Evolutionary conservation across 2,329 filamentous ascomycete genomes (phyloP).

Genomic region (Cladosporium velox): DNA sequence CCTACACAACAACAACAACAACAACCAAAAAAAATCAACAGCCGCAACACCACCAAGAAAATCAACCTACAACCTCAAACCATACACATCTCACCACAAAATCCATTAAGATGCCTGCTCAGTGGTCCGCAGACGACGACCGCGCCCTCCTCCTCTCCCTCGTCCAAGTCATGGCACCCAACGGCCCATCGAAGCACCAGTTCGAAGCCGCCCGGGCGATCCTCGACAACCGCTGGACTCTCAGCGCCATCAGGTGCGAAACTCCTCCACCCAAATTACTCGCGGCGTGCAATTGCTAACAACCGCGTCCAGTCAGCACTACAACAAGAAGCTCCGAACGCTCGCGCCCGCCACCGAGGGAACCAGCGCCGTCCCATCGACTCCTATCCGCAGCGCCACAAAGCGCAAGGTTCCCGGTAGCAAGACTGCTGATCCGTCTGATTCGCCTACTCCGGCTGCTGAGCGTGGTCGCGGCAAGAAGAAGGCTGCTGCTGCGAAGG

Average conservation of each 20-base stretch:
- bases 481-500: background rate
- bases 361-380: background rate
- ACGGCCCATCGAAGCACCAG: slow-evolving; percentile 14
- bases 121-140: slow-evolving; percentile 9
- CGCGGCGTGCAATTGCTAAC: background rate
- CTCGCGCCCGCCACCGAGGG: slow-evolving; percentile 4
- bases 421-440: background rate
- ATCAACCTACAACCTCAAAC: background rate
- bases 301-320: slow-evolving; percentile 8
- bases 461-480: slow-evolving; percentile 1
- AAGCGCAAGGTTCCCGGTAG: slow-evolving; percentile 5
- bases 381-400: background rate
- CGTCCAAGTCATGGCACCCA: slow-evolving; percentile 16
- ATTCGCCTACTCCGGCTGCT: background rate
- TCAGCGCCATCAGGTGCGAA: slow-evolving; percentile 12
- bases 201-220: slow-evolving; percentile 2
- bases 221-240: slow-evolving; percentile 12
- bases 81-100: background rate
- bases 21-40: background rate
- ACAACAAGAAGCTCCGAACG: slow-evolving; percentile 17
- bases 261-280: background rate
- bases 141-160: slow-evolving; percentile 17
- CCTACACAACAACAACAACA: background rate
- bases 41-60: background rate
- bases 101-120: slow-evolving; percentile 5